These are phyloP conservation scores for Clarireedia paspali DNA, from an alignment of 2,329 filamentous ascomycete genomes.

Conservation along the genomic window DNA sequence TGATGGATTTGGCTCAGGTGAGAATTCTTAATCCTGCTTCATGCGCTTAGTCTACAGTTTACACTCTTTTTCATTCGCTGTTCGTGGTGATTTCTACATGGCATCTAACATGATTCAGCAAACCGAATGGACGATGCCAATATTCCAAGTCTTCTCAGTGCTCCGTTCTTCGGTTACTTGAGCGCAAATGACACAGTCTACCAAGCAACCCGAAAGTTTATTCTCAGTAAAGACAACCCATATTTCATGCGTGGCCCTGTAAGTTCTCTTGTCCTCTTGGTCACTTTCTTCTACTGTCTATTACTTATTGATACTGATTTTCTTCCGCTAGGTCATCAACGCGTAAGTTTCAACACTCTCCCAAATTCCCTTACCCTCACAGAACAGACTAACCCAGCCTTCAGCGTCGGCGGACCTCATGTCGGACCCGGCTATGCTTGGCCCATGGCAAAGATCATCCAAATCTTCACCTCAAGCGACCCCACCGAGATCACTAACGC, in stretches of 20 bases:
- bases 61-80: background rate
- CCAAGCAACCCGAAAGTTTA: slow-evolving; percentile 71
- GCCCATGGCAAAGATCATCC: slow-evolving; percentile 50
- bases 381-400: background rate
- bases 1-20: slow-evolving; percentile 57
- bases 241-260: slow-evolving; percentile 52
- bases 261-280: slow-evolving; percentile 24
- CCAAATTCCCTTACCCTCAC: slow-evolving; percentile 53
- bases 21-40: slow-evolving; percentile 25
- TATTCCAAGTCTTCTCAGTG: slow-evolving; percentile 57
- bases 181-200: slow-evolving; percentile 57
- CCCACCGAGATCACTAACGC: slow-evolving; percentile 28
- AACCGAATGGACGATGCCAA: slow-evolving; percentile 69
- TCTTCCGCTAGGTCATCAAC: slow-evolving; percentile 39
- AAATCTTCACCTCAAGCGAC: slow-evolving; percentile 40
- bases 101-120: slow-evolving; percentile 22
- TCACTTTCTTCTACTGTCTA: slow-evolving; percentile 29
- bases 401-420: slow-evolving; percentile 59
- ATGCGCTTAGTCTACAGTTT: background rate
- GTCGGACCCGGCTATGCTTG: slow-evolving; percentile 52
- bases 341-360: slow-evolving; percentile 33
- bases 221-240: slow-evolving; percentile 68
- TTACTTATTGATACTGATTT: background rate
- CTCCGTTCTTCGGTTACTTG: slow-evolving; percentile 57
- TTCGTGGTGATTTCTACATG: too few species aligned